Conservation (phyloP, 805 yeast genomes). For the Saturnispora galanensis region DNA sequence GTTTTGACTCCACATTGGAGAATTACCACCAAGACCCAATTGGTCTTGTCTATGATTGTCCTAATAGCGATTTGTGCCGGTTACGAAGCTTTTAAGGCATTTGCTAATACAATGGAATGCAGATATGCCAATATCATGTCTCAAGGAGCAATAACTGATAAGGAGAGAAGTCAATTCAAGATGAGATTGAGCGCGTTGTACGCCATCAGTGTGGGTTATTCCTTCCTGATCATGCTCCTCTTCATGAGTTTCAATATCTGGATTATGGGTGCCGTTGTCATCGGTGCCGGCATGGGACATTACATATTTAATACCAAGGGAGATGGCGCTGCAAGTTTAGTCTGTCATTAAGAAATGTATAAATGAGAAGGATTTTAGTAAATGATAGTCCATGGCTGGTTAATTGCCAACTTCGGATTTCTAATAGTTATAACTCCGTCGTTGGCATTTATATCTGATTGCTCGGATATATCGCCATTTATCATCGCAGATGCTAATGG, state of each 20-base stretch:
- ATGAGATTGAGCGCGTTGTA: constrained; percentile 26
- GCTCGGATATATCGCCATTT: constrained; percentile 5
- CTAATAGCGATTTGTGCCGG: constrained; percentile 25
- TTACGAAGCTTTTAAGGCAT: constrained; percentile 29
- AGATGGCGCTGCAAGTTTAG: constrained; percentile 14
- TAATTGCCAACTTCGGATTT: constrained; percentile 41
- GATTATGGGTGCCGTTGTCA: constrained; percentile 35
- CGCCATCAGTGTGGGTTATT: constrained; percentile 33
- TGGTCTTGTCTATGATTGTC: constrained; percentile 27
- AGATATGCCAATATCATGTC: constrained; percentile 10
- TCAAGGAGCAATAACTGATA: constrained; percentile 10
- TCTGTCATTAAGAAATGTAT: constrained; percentile 20
- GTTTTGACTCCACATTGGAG: constrained; percentile 33
- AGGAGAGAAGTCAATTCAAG: constrained; percentile 17
- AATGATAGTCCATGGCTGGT: constrained; percentile 34
- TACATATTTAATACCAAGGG: constrained; percentile 21
- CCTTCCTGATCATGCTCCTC: constrained; percentile 37
- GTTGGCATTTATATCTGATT: neutral
- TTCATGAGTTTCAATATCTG: constrained; percentile 40
- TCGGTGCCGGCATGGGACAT: constrained; percentile 33
- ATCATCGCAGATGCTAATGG: neutral
- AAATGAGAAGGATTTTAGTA: constrained; percentile 4
- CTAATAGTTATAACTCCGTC: constrained; percentile 32
- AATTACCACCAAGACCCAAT: constrained; percentile 26
- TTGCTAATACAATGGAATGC: constrained; percentile 17